Evolutionary conservation across 202 grass and related monocot species (phyloP), one percentile per base, ranked within the genome.

Genomic region (Schoenoplectus triqueter): DNA sequence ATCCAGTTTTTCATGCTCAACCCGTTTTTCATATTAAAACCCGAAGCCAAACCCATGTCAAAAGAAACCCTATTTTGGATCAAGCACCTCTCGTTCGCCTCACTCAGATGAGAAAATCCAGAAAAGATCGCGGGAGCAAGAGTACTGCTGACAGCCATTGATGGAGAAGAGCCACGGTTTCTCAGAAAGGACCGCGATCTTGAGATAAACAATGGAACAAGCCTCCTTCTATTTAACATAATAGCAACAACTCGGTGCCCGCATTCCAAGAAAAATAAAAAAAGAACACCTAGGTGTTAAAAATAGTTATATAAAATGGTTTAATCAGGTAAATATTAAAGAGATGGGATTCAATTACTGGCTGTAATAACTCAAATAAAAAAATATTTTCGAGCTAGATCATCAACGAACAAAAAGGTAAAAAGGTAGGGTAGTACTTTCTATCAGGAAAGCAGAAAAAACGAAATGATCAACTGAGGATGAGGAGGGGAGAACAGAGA

Each of bases 1-100:
- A 87, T 45, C 61, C 86, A 88, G 10, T 89, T 86, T 85, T 69
- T 95, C 90, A 88, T 76, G 73, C 88, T 88, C 64, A 95, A 87
- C 18, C 78, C 81, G 40, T 73, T 69, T 65, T 31, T 77, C 18
- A 85, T 78, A 77, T 79, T 82, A 9, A 86, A 57, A 64, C 80
- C 89, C 69, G 89, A 76, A 13, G 77, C 77, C 4, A n/a, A 63
- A 7, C 77, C 81, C 69, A 90, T 73, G 86, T 92, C 57, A 82
- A 91, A 64, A n/a, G 77, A 82, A 42, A 18, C 78, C 64, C 83
- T 87, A 78, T 64, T 88, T 55, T 81, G 73, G 66, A 78, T 51
- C 44, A 47, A 54, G 49, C 61, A 0, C 0, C 59, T 52, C 57
- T 88, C 86, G 40, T 70, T 40, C 69, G 73, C 21, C 14, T 83